Conservation (phyloP, 164 flowering plant species). For the Annona cherimola region DNA sequence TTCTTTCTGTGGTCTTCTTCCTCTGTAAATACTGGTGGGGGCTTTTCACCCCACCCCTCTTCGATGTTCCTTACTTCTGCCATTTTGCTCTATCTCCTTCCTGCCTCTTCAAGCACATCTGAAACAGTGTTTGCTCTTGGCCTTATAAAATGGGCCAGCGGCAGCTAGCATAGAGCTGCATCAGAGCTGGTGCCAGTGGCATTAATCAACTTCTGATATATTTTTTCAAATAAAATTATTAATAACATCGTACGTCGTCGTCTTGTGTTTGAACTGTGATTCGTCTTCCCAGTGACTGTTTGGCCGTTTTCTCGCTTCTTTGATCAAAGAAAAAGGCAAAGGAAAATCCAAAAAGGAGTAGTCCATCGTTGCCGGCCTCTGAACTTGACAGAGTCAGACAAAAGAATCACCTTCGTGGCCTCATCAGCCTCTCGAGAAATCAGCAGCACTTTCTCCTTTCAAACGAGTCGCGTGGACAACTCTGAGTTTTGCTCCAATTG, state of each 20-base stretch:
- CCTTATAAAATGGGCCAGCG: neutral
- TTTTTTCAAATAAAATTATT: neutral
- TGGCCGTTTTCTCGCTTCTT: too few relatives aligned
- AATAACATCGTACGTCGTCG: neutral
- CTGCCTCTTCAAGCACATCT: neutral
- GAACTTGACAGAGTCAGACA: too few relatives aligned
- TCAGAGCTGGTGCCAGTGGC: neutral
- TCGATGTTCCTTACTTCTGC: conserved; percentile 30
- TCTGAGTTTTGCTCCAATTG: too few relatives aligned
- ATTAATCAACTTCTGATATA: neutral
- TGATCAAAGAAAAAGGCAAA: too few relatives aligned
- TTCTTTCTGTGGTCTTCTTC: conserved; percentile 7
- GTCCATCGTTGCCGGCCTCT: too few relatives aligned
- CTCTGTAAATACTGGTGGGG: neutral
- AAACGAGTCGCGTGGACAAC: too few relatives aligned
- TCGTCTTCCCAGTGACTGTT: too few relatives aligned
- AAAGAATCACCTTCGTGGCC: too few relatives aligned
- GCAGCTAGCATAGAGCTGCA: neutral
- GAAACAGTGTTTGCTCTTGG: neutral
- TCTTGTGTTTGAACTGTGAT: neutral
- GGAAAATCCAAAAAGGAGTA: too few relatives aligned
- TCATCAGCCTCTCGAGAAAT: too few relatives aligned
- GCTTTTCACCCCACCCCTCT: conserved; percentile 26
- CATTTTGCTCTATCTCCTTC: conserved; percentile 4
- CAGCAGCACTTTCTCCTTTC: too few relatives aligned